Evolutionary conservation across 257 asterid species (phyloP).

Genomic region (Voacanga thouarsii): DNA sequence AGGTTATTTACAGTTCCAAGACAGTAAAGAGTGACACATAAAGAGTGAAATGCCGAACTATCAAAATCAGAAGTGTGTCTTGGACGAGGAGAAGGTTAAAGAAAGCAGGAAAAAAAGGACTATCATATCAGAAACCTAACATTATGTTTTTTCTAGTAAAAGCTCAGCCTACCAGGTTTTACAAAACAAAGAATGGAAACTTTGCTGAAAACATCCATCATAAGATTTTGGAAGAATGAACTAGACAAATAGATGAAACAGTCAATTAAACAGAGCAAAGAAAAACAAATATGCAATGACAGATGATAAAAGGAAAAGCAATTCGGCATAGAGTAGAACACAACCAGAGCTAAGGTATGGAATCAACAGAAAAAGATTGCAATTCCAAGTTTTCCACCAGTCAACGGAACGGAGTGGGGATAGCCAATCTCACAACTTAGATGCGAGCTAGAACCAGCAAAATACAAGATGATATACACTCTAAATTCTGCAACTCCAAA

Average conservation of each 20-base stretch:
- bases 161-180: background rate
- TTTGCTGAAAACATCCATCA: background rate
- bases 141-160: background rate
- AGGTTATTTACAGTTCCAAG: background rate
- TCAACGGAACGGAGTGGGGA: background rate
- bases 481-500: background rate
- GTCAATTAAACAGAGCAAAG: background rate
- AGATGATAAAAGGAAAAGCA: no score
- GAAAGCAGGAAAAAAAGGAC: background rate
- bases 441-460: background rate
- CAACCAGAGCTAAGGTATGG: background rate
- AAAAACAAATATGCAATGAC: background rate
- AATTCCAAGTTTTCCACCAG: background rate
- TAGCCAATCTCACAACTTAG: background rate
- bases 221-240: background rate
- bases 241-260: background rate
- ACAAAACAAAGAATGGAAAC: background rate
- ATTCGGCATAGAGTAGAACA: background rate
- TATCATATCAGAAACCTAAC: background rate
- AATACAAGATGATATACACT: background rate
- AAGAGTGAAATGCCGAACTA: background rate
- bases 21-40: background rate
- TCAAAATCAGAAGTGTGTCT: background rate
- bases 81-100: background rate
- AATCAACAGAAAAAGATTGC: background rate